These are phyloP conservation scores for Quercus robur DNA, from an alignment of 306 rosid species.

Conservation along the genomic window DNA sequence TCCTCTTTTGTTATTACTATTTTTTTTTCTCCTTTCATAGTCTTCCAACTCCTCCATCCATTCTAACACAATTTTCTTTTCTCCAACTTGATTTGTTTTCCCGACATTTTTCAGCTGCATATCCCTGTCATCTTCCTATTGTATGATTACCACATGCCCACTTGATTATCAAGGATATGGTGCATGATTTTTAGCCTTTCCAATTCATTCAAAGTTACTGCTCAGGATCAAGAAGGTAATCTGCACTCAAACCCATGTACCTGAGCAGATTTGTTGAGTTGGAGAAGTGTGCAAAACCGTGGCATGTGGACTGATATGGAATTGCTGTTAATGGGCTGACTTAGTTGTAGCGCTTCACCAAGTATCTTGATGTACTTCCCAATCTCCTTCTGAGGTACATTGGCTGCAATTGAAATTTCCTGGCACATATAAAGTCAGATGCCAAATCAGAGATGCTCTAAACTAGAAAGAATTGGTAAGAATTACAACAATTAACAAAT, in stretches of 20 bases:
- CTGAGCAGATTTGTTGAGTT: constrained; percentile 98
- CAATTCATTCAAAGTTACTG: constrained; percentile 1
- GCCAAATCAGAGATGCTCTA: constrained; percentile 20
- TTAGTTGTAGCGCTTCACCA: constrained; percentile 91
- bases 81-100: neutral
- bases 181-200: neutral
- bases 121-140: neutral
- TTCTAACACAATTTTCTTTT: neutral
- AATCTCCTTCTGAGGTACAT: constrained; percentile 89
- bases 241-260: constrained; percentile 31
- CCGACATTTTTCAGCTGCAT: neutral
- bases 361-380: constrained; percentile 97
- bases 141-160: neutral
- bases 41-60: neutral
- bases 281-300: constrained; percentile 93
- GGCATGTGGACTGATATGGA: constrained; percentile 97
- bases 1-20: neutral
- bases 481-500: neutral
- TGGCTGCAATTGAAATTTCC: constrained; percentile 97
- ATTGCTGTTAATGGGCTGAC: constrained; percentile 97
- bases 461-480: neutral
- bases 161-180: neutral
- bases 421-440: constrained; percentile 29
- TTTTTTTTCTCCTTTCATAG: neutral
- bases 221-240: constrained; percentile 6